These are phyloP conservation scores for Hypoxylon sp. DNA, from an alignment of 2,329 filamentous ascomycete genomes.

Conservation along the genomic window DNA sequence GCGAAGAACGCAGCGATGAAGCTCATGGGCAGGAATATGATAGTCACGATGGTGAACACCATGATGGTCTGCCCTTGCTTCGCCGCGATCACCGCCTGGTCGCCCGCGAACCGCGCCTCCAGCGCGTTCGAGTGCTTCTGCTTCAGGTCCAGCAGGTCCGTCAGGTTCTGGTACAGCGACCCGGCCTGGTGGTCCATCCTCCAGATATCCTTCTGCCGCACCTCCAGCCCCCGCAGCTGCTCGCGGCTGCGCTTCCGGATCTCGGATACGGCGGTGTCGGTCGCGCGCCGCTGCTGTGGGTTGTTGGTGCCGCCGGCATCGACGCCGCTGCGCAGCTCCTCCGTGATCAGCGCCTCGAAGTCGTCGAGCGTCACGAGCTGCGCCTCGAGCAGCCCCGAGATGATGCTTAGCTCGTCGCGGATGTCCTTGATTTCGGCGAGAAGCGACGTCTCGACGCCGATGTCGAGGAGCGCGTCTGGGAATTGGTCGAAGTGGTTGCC, in stretches of 20 bases:
- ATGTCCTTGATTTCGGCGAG: conserved; percentile 77
- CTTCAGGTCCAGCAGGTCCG: conserved; percentile 75
- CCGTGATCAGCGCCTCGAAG: conserved; percentile 61
- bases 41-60: conserved; percentile 63
- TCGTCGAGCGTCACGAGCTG: conserved; percentile 64
- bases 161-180: conserved; percentile 71
- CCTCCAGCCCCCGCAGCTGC: conserved; percentile 70
- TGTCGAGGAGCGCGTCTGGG: conserved; percentile 71
- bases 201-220: conserved; percentile 71
- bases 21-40: conserved; percentile 61
- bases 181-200: conserved; percentile 75
- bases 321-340: conserved; percentile 51
- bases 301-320: conserved; percentile 20
- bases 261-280: conserved; percentile 57
- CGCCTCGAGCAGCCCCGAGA: conserved; percentile 66
- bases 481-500: conserved; percentile 55
- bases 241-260: conserved; percentile 69
- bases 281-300: conserved; percentile 43
- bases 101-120: conserved; percentile 72
- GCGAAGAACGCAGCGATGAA: conserved; percentile 62
- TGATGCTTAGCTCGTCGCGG: conserved; percentile 76
- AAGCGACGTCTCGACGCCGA: conserved; percentile 72
- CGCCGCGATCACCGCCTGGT: conserved; percentile 73
- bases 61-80: conserved; percentile 63
- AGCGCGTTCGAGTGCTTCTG: conserved; percentile 79